A percentile compares a stretch with the other conserved stretches of the same genome.
These are phyloP conservation scores for Acer negundo DNA, from an alignment of 345 rosid species.

Conservation along the genomic window DNA sequence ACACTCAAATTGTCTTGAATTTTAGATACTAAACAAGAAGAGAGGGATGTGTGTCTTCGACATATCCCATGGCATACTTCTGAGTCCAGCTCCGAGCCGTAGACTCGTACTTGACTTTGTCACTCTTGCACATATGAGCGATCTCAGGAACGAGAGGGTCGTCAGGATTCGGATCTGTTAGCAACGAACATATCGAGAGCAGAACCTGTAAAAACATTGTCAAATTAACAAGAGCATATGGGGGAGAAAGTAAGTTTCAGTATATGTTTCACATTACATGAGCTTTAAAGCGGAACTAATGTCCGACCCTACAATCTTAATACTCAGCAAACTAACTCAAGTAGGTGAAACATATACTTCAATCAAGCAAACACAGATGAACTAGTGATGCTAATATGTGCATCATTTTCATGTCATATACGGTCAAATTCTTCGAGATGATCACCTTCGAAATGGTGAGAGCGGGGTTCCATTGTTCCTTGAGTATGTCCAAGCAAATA, in stretches of 20 bases:
- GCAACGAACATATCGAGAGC: conserved; percentile 68
- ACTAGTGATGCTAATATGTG: background rate
- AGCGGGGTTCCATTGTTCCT: conserved; percentile 78
- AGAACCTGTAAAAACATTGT: conserved; percentile 38
- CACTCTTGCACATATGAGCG: conserved; percentile 57
- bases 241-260: background rate
- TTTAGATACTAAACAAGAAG: too few relatives aligned
- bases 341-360: background rate
- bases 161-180: conserved; percentile 68
- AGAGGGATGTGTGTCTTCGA: too few relatives aligned
- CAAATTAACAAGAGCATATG: too few relatives aligned
- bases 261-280: background rate
- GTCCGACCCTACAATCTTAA: background rate
- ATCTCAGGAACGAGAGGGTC: conserved; percentile 71
- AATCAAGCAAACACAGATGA: background rate
- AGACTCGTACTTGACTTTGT: conserved; percentile 58
- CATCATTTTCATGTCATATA: background rate
- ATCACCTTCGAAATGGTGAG: conserved; percentile 66
- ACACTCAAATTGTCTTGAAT: background rate
- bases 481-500: conserved; percentile 66
- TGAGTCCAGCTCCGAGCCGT: conserved; percentile 69
- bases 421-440: background rate
- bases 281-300: background rate
- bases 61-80: conserved; percentile 56
- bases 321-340: background rate